These are phyloP conservation scores for Aureobasidium sp. DNA, from an alignment of 2,329 filamentous ascomycete species.

Conservation along the genomic window DNA sequence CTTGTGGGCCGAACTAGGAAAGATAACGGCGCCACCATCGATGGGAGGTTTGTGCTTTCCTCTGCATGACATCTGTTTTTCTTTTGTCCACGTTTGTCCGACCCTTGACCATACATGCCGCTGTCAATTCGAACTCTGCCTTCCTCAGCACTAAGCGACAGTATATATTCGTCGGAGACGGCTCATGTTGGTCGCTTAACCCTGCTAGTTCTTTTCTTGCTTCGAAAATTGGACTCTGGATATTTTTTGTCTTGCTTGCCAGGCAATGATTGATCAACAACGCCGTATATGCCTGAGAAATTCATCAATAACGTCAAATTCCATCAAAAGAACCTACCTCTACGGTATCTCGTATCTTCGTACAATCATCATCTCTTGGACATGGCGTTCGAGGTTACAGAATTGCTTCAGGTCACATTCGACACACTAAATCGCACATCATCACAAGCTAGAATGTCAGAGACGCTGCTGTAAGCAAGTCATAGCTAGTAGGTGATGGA, in stretches of 20 bases:
- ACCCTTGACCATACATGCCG: too few species aligned
- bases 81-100: too few species aligned
- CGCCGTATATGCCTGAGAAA: neutral
- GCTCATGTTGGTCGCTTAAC: neutral
- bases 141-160: neutral
- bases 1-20: neutral
- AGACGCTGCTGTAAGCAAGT: too few species aligned
- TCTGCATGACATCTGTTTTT: neutral
- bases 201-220: neutral
- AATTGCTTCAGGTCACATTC: too few species aligned
- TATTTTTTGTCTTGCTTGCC: neutral
- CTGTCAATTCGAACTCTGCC: neutral
- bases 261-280: neutral
- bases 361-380: neutral
- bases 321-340: neutral
- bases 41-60: neutral
- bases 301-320: neutral
- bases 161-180: neutral
- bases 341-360: neutral
- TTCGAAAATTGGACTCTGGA: neutral
- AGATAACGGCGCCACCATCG: neutral
- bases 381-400: too few species aligned
- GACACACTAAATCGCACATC: too few species aligned
- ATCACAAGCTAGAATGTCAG: too few species aligned
- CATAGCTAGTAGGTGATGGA: too few species aligned